These are phyloP conservation scores for Lentinula raphanica DNA, from an alignment of 768 basidiomycete species.

Conservation along the genomic window DNA sequence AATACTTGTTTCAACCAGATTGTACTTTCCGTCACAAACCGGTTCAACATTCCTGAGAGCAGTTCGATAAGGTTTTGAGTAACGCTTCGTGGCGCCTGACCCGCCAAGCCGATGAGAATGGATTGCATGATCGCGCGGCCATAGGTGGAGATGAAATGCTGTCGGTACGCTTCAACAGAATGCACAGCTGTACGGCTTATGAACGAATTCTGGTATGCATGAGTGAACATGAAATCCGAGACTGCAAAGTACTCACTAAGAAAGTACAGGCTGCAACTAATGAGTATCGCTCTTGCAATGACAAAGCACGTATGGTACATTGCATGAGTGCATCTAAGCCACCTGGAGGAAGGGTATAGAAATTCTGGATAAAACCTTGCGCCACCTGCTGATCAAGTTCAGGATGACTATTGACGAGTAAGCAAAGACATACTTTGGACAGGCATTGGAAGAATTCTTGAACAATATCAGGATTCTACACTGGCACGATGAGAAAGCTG, in stretches of 20 bases:
- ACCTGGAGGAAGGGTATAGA: slow-evolving; percentile 60
- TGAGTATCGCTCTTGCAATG: slow-evolving; percentile 80
- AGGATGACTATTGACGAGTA: neutral
- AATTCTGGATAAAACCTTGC: slow-evolving; percentile 53
- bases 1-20: slow-evolving; percentile 74
- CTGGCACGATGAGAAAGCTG: neutral
- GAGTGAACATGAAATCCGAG: neutral
- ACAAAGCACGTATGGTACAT: slow-evolving; percentile 60
- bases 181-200: slow-evolving; percentile 62
- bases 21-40: slow-evolving; percentile 48
- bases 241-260: slow-evolving; percentile 47
- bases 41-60: slow-evolving; percentile 58
- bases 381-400: slow-evolving; percentile 28
- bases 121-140: slow-evolving; percentile 71
- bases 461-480: slow-evolving; percentile 86
- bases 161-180: slow-evolving; percentile 52
- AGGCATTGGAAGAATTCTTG: slow-evolving; percentile 84
- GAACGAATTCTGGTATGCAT: slow-evolving; percentile 45
- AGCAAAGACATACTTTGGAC: slow-evolving; percentile 49
- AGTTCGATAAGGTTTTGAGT: slow-evolving; percentile 83
- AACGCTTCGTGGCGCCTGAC: slow-evolving; percentile 76
- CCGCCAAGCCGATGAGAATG: slow-evolving; percentile 75
- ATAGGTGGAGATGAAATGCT: slow-evolving; percentile 44
- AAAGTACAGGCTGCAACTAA: slow-evolving; percentile 79
- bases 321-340: slow-evolving; percentile 65